Conservation (phyloP, 805 yeast species). For the Zygoascus ofunaensis region DNA sequence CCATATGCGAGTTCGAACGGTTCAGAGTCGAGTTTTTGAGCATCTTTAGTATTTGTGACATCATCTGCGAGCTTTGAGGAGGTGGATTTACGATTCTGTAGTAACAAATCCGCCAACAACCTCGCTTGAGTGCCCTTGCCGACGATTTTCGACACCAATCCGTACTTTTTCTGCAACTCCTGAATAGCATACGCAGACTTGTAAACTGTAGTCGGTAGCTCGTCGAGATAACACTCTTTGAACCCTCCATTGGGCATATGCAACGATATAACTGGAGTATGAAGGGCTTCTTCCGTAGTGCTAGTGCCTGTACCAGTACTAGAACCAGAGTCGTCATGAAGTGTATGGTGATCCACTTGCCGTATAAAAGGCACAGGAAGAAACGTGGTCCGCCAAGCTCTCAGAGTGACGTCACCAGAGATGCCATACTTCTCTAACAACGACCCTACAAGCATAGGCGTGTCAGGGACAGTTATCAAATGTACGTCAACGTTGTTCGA, state of each 20-base stretch:
- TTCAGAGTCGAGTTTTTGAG: slow-evolving; percentile 3
- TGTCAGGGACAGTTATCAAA: neutral
- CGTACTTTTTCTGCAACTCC: slow-evolving; percentile 34
- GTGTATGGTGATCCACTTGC: neutral
- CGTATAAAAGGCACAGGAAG: slow-evolving; percentile 20
- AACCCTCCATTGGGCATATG: slow-evolving; percentile 33
- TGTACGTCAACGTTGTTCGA: neutral
- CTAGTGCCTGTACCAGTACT: neutral
- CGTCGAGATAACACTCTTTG: slow-evolving; percentile 36
- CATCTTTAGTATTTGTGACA: neutral
- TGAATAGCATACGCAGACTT: slow-evolving; percentile 43
- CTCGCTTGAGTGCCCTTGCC: slow-evolving; percentile 53
- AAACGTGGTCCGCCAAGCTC: slow-evolving; percentile 38
- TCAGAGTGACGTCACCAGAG: slow-evolving; percentile 33
- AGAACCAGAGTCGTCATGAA: neutral
- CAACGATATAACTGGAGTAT: slow-evolving; percentile 36
- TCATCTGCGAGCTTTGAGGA: slow-evolving; percentile 22
- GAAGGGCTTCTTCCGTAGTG: slow-evolving; percentile 18
- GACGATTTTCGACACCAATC: slow-evolving; percentile 43
- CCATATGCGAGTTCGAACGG: slow-evolving; percentile 24
- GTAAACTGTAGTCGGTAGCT: slow-evolving; percentile 40
- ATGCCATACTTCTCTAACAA: slow-evolving; percentile 31
- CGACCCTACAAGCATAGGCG: slow-evolving; percentile 11
- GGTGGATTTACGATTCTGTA: slow-evolving; percentile 23
- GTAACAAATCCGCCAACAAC: slow-evolving; percentile 37